These are phyloP conservation scores for Starmerella kuoi DNA, from an alignment of 805 yeast genomes.

Conservation along the genomic window DNA sequence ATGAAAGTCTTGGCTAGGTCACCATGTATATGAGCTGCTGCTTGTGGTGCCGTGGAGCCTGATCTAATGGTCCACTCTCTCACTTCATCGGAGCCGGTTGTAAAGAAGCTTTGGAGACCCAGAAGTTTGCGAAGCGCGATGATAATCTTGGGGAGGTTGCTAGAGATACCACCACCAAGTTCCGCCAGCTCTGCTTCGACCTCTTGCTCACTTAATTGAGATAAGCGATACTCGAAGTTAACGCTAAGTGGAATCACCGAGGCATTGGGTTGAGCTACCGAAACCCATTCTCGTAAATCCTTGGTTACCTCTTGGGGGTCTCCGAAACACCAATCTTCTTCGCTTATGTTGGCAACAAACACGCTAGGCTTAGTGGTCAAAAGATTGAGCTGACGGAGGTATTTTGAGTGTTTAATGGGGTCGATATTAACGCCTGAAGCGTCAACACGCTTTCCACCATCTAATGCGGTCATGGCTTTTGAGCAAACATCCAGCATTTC, in stretches of 20 bases:
- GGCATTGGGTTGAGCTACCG: slow-evolving; percentile 48
- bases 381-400: slow-evolving; percentile 41
- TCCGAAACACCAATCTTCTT: slow-evolving; percentile 45
- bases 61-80: slow-evolving; percentile 79
- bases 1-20: slow-evolving; percentile 74
- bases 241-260: slow-evolving; percentile 60
- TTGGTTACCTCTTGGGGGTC: slow-evolving; percentile 37
- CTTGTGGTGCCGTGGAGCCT: slow-evolving; percentile 71
- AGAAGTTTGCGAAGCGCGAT: slow-evolving; percentile 53
- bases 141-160: slow-evolving; percentile 54
- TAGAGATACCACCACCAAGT: slow-evolving; percentile 23
- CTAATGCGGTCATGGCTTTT: slow-evolving; percentile 37
- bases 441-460: slow-evolving; percentile 49
- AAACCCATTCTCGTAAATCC: slow-evolving; percentile 54
- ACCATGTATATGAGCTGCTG: slow-evolving; percentile 82
- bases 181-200: slow-evolving; percentile 24
- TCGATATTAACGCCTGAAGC: slow-evolving; percentile 28
- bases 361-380: slow-evolving; percentile 85
- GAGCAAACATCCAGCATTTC: slow-evolving; percentile 32
- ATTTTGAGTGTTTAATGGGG: slow-evolving; percentile 43
- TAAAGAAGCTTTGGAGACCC: slow-evolving; percentile 67
- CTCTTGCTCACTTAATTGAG: slow-evolving; percentile 34
- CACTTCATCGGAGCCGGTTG: slow-evolving; percentile 70
- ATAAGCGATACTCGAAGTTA: slow-evolving; percentile 49
- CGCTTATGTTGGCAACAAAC: slow-evolving; percentile 59